Base-by-base conservation (phyloP, 2,329 filamentous ascomycete genomes). In the Macrophomina pseudophaseolina region DNA sequence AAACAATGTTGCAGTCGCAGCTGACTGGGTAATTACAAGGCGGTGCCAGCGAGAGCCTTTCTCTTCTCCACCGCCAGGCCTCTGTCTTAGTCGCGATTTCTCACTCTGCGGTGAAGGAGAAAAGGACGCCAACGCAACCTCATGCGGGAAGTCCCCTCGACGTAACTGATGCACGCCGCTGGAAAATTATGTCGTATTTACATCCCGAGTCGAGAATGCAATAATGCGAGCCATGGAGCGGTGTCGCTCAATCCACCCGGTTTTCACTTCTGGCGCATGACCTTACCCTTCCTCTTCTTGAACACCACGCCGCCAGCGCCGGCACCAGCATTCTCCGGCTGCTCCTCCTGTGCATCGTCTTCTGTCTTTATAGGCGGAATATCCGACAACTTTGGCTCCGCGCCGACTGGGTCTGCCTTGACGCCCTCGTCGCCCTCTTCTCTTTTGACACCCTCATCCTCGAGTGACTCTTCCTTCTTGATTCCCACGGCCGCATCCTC, bases 281-380 rank as follows among this genome's bases (percentile, higher is more conserved):
- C 86, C 81, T 88, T 90, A 14, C 87, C 83, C 74, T 93, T 94
- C 64, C 91, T 83, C 80, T 93, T 94, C 80, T 94, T 94, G 79
- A 94, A 95, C 3, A 93, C 81, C 2, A 93, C 84, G 2, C 85
- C 82, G 48, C 71, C 71, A 5, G 70, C 66, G 44, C 71, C 71
- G 5, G 71, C 67, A 3, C 67, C 68, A 18, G 70, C 70, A 35
- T 73, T 71, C n/a, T 71, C 75, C 23, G 23, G 23, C 28, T 71
- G 68, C 56, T 40, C 54, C 73, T 71, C 58, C 32, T 30, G 42
- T 3, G 54, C 54, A 42, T 35, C 70, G 54, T 69, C 66, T 32
- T 66, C 68, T 40, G 63, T 54, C 16, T 70, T 71, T 2, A 69
- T 69, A 1, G 42, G 62, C 5, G 66, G 59, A 28, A 66, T 70